Percentiles rank a stretch among this genome's conserved stretches.
phyloP scores from a whole-genome alignment of 2,329 filamentous ascomycete species.

The Leptodontidium sp. region DNA sequence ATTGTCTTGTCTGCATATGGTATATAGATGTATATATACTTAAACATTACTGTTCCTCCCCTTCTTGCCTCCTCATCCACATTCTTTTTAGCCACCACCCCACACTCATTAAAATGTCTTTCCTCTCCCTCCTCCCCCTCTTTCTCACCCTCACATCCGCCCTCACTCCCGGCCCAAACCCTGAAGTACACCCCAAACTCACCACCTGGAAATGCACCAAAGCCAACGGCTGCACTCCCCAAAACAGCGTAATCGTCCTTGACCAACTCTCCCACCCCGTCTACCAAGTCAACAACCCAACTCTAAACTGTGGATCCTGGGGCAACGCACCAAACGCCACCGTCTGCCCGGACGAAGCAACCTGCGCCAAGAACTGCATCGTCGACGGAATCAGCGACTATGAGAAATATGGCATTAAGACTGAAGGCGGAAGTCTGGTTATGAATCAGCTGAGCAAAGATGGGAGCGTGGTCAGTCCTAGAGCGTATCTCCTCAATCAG shows the following conservation, averaged over 20 bases:
- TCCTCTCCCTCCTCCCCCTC: not conserved
- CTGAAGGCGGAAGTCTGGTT: slow-evolving; percentile 48
- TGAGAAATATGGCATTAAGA: slow-evolving; percentile 51
- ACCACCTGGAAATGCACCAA: slow-evolving; percentile 62
- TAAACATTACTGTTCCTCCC: not conserved
- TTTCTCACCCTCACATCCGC: slow-evolving; percentile 42
- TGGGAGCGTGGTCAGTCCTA: slow-evolving; percentile 47
- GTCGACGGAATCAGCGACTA: slow-evolving; percentile 61
- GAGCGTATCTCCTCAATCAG: slow-evolving; percentile 54
- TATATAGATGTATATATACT: not conserved
- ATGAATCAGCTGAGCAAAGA: slow-evolving; percentile 43
- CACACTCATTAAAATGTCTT: slow-evolving; percentile 11
- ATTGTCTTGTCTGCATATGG: not conserved
- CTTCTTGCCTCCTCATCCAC: not conserved
- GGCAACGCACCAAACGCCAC: slow-evolving; percentile 49
- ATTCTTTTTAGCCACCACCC: not conserved
- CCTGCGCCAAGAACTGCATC: slow-evolving; percentile 62
- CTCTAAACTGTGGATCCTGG: slow-evolving; percentile 27
- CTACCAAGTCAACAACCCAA: slow-evolving; percentile 51
- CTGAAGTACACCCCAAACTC: slow-evolving; percentile 60
- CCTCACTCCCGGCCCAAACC: slow-evolving; percentile 51
- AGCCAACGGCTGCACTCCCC: slow-evolving; percentile 55
- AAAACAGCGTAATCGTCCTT: slow-evolving; percentile 58
- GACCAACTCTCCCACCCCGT: slow-evolving; percentile 58
- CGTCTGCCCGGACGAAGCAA: slow-evolving; percentile 57